phyloP scores from a whole-genome alignment of 208 protist species.

The Entamoeba histolytica region DNA sequence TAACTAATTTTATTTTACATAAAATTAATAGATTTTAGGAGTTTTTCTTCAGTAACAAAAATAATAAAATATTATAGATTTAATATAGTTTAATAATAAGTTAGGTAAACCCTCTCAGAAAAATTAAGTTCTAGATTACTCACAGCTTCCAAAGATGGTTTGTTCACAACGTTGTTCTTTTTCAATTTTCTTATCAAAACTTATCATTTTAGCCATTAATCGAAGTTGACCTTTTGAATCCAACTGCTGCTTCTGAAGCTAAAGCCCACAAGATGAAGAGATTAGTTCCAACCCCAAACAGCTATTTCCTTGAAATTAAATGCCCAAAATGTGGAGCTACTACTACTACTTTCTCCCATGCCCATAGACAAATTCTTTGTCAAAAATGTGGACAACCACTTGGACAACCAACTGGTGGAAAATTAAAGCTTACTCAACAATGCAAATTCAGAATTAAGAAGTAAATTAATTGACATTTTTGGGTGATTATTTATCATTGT shows the following conservation, averaged over 20 bases:
- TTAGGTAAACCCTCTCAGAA: too few species aligned
- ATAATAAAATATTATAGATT: too few species aligned
- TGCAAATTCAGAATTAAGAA: background rate
- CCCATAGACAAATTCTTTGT: slow-evolving; percentile 79
- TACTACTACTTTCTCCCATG: slow-evolving; percentile 89
- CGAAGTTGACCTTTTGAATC: slow-evolving; percentile 73
- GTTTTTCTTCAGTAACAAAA: too few species aligned
- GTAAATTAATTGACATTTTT: too few species aligned
- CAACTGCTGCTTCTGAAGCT: slow-evolving; percentile 63
- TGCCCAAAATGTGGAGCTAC: slow-evolving; percentile 74
- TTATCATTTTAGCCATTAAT: background rate
- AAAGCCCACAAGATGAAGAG: slow-evolving; percentile 93
- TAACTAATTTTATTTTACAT: too few species aligned
- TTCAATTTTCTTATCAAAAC: too few species aligned
- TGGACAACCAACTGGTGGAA: slow-evolving; percentile 69
- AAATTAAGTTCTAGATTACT: too few species aligned
- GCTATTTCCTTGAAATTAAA: slow-evolving; percentile 95
- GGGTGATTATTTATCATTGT: too few species aligned
- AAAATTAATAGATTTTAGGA: too few species aligned
- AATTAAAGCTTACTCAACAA: background rate
- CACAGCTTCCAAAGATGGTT: too few species aligned
- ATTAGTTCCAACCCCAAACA: slow-evolving; percentile 90
- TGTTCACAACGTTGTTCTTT: too few species aligned
- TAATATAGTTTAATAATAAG: too few species aligned
- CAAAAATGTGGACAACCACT: slow-evolving; percentile 70